Evolutionary conservation across 2,329 filamentous ascomycete genomes (phyloP), one percentile per base, ranked within the genome.

Genomic region (Cladosporium sp.): DNA sequence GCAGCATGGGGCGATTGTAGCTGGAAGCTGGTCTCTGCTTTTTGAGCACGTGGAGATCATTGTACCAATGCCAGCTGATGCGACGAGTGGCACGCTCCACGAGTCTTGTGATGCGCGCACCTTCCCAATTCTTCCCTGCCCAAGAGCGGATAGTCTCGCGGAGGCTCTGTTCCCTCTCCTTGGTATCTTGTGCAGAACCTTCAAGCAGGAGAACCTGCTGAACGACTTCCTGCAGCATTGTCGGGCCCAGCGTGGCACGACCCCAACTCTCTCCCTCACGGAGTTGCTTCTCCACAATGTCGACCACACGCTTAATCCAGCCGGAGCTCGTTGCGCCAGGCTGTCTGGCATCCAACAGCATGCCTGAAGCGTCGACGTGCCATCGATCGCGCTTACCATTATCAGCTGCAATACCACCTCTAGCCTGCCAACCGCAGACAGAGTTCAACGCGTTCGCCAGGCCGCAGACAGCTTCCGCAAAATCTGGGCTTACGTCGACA

Each of bases 401-500:
- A 47, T 84, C 79, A n/a, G 88, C 79, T 20, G 88, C 77, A 40
- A 95, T 85, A 1, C 93, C 93, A 54, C 93, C 93, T 56, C 93
- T 83, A 24, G 89, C 89, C 61, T 82, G 80, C 93, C 93, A 99
- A 63, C 92, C 88, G 66, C 93, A 99, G 5, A 99, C 91, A 6
- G 93, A 97, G 65, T 96, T 97, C 45, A 99, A 75, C 1, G 93
- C 92, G 52, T 95, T 97, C 1, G 90, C 91, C 47, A 99, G 78
- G 7, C 93, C 93, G 68, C 93, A 99, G 0, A 99, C 92, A 6
- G 93, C 93, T 71, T 99, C 93, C 1, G 93, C 89, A 70, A 99
- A 99, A 29, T 95, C 87, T 0, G 93, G 92, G 60, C 93, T 99
- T n/a, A 91, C 84, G 29, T 80, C 79, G 8, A 99, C 92, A 34